A percentile compares a stretch with the other conserved stretches of the same genome.
Evolutionary conservation across 345 rosid species (phyloP).

Genomic region (Carallia pectinifolia): DNA sequence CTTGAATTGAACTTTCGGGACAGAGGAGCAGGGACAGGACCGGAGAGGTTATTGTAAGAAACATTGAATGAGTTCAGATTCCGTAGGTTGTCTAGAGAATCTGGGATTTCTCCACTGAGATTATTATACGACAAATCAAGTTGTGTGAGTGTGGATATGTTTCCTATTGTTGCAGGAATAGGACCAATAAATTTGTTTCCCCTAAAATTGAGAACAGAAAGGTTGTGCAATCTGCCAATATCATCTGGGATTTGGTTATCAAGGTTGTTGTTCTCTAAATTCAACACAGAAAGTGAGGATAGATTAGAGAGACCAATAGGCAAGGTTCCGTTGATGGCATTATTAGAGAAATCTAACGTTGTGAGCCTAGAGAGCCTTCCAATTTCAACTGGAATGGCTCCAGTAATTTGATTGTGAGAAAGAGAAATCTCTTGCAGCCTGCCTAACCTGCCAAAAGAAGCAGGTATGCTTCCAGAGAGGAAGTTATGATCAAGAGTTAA

Average conservation of each 20-base stretch:
- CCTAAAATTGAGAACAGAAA: constrained; percentile 17
- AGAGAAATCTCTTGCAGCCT: constrained; percentile 8
- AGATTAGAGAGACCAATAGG: constrained; percentile 6
- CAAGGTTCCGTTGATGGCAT: constrained; percentile 19
- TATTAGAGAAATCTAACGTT: constrained; percentile 14
- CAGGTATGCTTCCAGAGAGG: constrained; percentile 2
- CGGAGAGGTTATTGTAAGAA: constrained; percentile 28
- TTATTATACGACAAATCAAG: constrained; percentile 23
- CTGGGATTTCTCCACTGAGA: constrained; percentile 25
- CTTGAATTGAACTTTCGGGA: constrained; percentile 23
- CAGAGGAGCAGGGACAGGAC: constrained; percentile 19
- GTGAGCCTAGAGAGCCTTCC: constrained; percentile 2
- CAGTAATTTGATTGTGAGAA: constrained; percentile 8
- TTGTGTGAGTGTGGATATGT: constrained; percentile 15
- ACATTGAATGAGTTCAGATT: constrained; percentile 19
- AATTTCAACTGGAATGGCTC: constrained; percentile 9
- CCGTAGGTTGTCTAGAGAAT: constrained; percentile 9
- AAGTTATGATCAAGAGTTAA: constrained; percentile 43
- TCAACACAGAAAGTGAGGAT: constrained; percentile 11
- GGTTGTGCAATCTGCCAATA: constrained; percentile 14
- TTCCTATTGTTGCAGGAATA: constrained; percentile 18
- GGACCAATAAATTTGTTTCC: constrained; percentile 16
- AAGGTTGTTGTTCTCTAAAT: constrained; percentile 12
- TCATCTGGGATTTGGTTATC: constrained; percentile 16
- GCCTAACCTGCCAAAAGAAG: constrained; percentile 7